A percentile compares a stretch with the other conserved stretches of the same genome.
phyloP scores from a whole-genome alignment of 768 basidiomycete species.

The Boletellus emodensis region DNA sequence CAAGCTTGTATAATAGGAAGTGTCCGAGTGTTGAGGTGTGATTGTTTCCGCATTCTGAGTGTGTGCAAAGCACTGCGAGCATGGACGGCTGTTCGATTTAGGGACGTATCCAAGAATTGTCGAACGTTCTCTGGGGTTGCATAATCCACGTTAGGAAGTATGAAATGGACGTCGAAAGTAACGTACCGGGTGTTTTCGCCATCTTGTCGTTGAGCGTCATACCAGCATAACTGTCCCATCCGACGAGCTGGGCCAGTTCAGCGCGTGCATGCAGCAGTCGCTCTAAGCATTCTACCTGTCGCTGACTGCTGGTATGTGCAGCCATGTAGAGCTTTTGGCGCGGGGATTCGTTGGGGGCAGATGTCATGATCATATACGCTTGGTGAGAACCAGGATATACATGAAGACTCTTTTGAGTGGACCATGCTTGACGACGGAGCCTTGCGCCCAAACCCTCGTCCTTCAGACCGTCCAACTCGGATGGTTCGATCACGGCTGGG shows the following conservation, averaged over 20 bases:
- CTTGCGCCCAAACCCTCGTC: conserved; percentile 74
- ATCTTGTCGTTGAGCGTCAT: conserved; percentile 93
- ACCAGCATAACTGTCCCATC: conserved; percentile 80
- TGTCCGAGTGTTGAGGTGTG: conserved; percentile 54
- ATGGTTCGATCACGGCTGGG: conserved; percentile 63
- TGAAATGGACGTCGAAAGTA: not conserved
- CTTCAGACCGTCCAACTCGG: conserved; percentile 68
- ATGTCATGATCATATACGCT: conserved; percentile 90
- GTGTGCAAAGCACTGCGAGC: conserved; percentile 71
- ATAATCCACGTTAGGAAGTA: not conserved
- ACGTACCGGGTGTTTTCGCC: conserved; percentile 86
- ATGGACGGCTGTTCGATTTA: conserved; percentile 74
- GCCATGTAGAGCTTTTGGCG: conserved; percentile 81
- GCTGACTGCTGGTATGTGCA: conserved; percentile 67
- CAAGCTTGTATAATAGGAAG: conserved; percentile 82
- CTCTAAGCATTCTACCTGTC: conserved; percentile 77
- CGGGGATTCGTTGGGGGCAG: conserved; percentile 80
- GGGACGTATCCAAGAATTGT: conserved; percentile 78
- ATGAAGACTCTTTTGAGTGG: conserved; percentile 69
- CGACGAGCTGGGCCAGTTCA: conserved; percentile 80
- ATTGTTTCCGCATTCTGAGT: conserved; percentile 68
- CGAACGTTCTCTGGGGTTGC: conserved; percentile 66
- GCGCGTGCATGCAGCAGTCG: conserved; percentile 70
- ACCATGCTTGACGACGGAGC: conserved; percentile 69
- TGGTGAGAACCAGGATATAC: conserved; percentile 86